phyloP scores from a whole-genome alignment of 2,329 filamentous ascomycete species.

The Cordyceps javanica region DNA sequence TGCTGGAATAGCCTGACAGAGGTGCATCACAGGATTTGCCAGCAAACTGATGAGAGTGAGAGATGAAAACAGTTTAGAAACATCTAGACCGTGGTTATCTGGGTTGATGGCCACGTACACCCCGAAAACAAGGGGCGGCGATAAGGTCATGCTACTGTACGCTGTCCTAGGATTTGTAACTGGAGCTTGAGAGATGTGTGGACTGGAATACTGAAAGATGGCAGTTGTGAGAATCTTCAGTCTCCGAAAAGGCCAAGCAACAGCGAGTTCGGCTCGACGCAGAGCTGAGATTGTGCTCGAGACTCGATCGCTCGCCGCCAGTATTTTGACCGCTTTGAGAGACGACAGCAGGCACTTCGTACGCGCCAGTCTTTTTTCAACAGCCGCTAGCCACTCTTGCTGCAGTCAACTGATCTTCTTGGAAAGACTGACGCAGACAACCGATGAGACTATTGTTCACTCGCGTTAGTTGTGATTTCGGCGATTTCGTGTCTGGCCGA shows the following conservation, averaged over 20 bases:
- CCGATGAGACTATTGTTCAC: not conserved
- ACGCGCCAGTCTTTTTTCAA: not conserved
- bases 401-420: not conserved
- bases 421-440: not conserved
- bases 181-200: not conserved
- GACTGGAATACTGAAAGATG: not conserved
- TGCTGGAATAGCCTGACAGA: not conserved
- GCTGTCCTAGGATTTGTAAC: not conserved
- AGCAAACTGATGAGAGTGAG: constrained; percentile 1
- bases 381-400: not conserved
- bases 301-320: not conserved
- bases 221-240: not conserved
- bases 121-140: not conserved
- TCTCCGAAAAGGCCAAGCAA: not conserved
- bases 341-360: constrained; percentile 1
- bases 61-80: not conserved
- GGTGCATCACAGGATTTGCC: constrained; percentile 1
- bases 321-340: constrained; percentile 2
- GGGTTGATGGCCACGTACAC: not conserved
- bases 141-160: constrained; percentile 2
- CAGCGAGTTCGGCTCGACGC: not conserved
- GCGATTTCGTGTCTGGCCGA: not conserved
- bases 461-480: not conserved
- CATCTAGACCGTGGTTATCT: not conserved
- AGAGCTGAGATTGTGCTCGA: not conserved